phyloP scores from a whole-genome alignment of 257 asterid genomes.

The Orobanche coerulescens region DNA sequence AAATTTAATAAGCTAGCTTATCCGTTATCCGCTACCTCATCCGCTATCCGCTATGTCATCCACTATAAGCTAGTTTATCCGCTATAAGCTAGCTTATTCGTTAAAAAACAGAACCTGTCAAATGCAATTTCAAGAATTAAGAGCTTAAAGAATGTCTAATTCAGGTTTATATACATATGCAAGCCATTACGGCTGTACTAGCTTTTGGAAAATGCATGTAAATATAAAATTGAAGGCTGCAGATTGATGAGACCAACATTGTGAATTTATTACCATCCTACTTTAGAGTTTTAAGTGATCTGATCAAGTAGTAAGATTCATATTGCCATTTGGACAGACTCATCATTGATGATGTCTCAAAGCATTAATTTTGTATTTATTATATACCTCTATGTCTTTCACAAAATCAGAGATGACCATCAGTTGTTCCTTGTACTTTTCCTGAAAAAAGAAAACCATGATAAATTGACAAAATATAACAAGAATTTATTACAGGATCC shows the following conservation, averaged over 20 bases:
- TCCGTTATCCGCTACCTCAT: too few relatives aligned
- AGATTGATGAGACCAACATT: background rate
- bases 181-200: too few relatives aligned
- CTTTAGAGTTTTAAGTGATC: conserved; percentile 3
- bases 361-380: conserved; percentile 14
- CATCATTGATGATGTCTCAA: conserved; percentile 5
- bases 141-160: background rate
- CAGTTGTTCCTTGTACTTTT: conserved; percentile 56
- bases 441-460: conserved; percentile 35
- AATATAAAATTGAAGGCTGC: too few relatives aligned
- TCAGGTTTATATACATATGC: background rate
- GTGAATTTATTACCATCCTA: background rate
- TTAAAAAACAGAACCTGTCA: too few relatives aligned
- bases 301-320: conserved; percentile 2
- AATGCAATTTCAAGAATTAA: background rate
- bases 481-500: conserved; percentile 11
- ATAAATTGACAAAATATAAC: conserved; percentile 14
- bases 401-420: conserved; percentile 47
- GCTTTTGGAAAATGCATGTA: too few relatives aligned
- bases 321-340: background rate
- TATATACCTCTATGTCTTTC: conserved; percentile 63
- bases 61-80: too few relatives aligned
- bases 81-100: too few relatives aligned
- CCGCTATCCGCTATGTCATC: too few relatives aligned
- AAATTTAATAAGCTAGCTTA: too few relatives aligned